These are phyloP conservation scores for Ustilago tritici DNA, from an alignment of 1,284 basidiomycete genomes.

Conservation along the genomic window DNA sequence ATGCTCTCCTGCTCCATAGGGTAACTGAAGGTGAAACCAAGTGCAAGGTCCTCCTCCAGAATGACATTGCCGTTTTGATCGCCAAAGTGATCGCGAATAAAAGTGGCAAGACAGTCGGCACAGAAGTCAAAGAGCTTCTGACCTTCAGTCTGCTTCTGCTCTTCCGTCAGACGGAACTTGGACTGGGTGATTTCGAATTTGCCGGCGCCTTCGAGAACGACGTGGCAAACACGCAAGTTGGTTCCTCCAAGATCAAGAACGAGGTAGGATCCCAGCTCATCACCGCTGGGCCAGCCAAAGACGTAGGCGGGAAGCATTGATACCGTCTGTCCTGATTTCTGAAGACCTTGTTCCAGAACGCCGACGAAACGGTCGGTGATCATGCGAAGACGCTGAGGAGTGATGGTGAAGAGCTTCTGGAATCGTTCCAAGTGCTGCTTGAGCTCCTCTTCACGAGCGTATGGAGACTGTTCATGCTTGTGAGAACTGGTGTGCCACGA, in stretches of 20 bases:
- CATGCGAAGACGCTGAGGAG: slow-evolving; percentile 62
- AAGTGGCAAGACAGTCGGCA: slow-evolving; percentile 89
- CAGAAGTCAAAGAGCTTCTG: slow-evolving; percentile 96
- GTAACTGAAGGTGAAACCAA: slow-evolving; percentile 88
- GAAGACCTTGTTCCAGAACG: slow-evolving; percentile 85
- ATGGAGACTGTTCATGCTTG: slow-evolving; percentile 54
- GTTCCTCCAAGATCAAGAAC: slow-evolving; percentile 94
- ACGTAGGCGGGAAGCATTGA: slow-evolving; percentile 97
- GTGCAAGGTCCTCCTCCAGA: slow-evolving; percentile 80
- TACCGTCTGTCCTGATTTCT: slow-evolving; percentile 86
- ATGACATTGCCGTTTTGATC: slow-evolving; percentile 74
- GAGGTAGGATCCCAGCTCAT: slow-evolving; percentile 90
- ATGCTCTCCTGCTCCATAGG: slow-evolving; percentile 79
- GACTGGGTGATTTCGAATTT: slow-evolving; percentile 98
- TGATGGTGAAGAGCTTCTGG: slow-evolving; percentile 63
- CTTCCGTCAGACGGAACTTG: slow-evolving; percentile 95
- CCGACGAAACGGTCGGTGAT: slow-evolving; percentile 97
- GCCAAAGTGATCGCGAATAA: slow-evolving; percentile 82
- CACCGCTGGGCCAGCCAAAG: slow-evolving; percentile 93
- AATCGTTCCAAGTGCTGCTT: slow-evolving; percentile 53
- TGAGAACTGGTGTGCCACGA: slow-evolving; percentile 65
- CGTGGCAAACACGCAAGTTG: slow-evolving; percentile 96
- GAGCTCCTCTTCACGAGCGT: slow-evolving; percentile 59
- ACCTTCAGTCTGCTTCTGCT: slow-evolving; percentile 98
- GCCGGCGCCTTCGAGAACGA: slow-evolving; percentile 87